Base-by-base conservation (phyloP, 2,329 filamentous ascomycete genomes). In the Sclerotinia glacialis region DNA sequence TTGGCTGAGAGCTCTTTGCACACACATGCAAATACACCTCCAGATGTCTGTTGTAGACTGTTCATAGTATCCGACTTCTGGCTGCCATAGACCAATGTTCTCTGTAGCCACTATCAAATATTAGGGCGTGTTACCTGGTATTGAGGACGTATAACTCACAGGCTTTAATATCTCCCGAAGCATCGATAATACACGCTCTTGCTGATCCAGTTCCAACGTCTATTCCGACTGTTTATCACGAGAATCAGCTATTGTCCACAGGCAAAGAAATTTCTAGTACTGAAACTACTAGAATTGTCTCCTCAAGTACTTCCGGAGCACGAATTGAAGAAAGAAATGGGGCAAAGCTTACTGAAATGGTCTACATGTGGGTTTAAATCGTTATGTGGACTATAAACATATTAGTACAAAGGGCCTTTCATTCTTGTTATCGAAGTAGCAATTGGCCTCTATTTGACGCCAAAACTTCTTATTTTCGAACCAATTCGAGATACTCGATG, bases 1-100 rank as follows among this genome's bases (percentile, higher is more conserved):
- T 78, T 97, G 89, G 75, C 84, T 85, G 74, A 98, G 85, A 54
- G 93, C 92, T 63, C 88, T 85, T 74, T 93, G 89, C 47, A 97
- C 92, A 52, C 92, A 95, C 68, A 87, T 85, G 81, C 93, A 97
- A 77, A 99, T 97, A 79, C 92, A 94, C 70, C 88, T 85, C 95
- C 95, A 99, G 76, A 99, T 99, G 78, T 99, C 92, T 61, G 88
- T 91, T 0, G 95, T 98, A 21, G 94, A 98, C 94, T 99, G 95
- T 82, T 99, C 95, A 79, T 93, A 93, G 74, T 89, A 90, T 66
- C 89, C 89, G 42, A 84, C 85, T 76, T 91, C 83, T 16, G 90
- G 89, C 78, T 93, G 88, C 90, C 90, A 93, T 59, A 93, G 82
- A 75, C 89, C 88, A 79, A 93, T 93, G 72, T 91, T 85, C 76